Evolutionary conservation across 108 stramenopile species (phyloP).

Genomic region (Fragilaria radians): DNA sequence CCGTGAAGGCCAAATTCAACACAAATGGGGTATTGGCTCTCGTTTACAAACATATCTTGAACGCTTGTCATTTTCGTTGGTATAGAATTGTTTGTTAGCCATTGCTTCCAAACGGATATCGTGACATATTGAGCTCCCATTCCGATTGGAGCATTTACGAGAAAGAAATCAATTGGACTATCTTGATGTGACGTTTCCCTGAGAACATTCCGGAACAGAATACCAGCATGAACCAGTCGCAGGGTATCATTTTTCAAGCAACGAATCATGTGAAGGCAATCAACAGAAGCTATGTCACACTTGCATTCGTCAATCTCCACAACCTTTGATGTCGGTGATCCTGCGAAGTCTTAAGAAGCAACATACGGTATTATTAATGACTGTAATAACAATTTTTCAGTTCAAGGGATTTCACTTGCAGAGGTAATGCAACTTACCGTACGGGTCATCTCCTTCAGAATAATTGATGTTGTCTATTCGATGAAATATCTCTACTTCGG

Average conservation of each 20-base stretch:
- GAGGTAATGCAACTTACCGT: too few relatives aligned
- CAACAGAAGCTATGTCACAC: neutral
- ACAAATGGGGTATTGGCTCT: slow-evolving; percentile 10
- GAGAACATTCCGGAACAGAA: slow-evolving; percentile 5
- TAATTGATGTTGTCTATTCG: too few relatives aligned
- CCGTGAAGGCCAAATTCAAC: neutral
- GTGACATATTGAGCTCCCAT: slow-evolving; percentile 10
- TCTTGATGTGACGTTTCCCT: slow-evolving; percentile 4
- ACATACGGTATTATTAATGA: too few relatives aligned
- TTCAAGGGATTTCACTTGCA: too few relatives aligned
- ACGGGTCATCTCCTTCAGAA: too few relatives aligned
- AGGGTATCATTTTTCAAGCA: neutral
- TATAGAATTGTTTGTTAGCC: slow-evolving; percentile 5
- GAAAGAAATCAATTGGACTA: too few relatives aligned
- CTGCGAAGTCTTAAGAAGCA: too few relatives aligned
- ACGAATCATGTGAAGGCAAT: neutral
- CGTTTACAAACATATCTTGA: slow-evolving; percentile 2
- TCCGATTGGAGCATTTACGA: slow-evolving; percentile 4
- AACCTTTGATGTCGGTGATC: too few relatives aligned
- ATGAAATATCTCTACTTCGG: too few relatives aligned
- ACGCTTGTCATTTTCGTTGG: neutral
- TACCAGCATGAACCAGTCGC: neutral
- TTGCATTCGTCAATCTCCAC: too few relatives aligned
- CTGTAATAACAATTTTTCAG: too few relatives aligned
- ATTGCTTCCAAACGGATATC: slow-evolving; percentile 6